These are phyloP conservation scores for Gossypium armourianum DNA, from an alignment of 441 rosid genomes.

Conservation along the genomic window DNA sequence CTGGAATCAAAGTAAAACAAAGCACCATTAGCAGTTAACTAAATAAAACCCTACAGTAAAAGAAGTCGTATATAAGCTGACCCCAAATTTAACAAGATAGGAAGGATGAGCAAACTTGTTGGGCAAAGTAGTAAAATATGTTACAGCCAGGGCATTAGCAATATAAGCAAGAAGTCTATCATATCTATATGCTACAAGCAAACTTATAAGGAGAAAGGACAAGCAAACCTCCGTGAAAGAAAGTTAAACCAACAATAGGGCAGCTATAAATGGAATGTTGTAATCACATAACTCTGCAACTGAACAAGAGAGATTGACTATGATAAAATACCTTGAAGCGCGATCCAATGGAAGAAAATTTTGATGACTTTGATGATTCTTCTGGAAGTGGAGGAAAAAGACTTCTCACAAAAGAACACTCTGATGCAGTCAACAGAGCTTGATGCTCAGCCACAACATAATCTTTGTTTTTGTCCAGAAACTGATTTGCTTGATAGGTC, in stretches of 20 bases:
- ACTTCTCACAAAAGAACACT: constrained; percentile 66
- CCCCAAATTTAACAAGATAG: background rate
- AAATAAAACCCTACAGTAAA: background rate
- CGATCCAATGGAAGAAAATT: constrained; percentile 96
- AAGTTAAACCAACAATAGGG: background rate
- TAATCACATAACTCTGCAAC: background rate
- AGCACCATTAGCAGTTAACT: background rate
- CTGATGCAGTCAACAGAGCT: constrained; percentile 75
- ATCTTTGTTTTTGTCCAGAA: constrained; percentile 98
- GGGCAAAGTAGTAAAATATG: background rate
- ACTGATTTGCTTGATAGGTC: constrained; percentile 76
- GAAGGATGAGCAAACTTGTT: background rate
- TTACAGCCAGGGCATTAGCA: background rate
- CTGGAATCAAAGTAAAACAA: background rate
- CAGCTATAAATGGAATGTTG: background rate
- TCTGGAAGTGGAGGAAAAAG: constrained; percentile 85
- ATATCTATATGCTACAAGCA: constrained; percentile 9
- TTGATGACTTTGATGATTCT: constrained; percentile 90
- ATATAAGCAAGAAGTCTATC: background rate
- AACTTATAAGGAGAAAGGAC: background rate
- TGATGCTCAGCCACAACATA: constrained; percentile 99
- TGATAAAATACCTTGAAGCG: constrained; percentile 67
- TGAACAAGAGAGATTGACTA: background rate
- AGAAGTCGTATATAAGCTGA: background rate
- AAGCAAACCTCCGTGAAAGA: constrained; percentile 7